Evolutionary conservation across 768 basidiomycete species (phyloP).

Genomic region (Leccinum fibrillosum): DNA sequence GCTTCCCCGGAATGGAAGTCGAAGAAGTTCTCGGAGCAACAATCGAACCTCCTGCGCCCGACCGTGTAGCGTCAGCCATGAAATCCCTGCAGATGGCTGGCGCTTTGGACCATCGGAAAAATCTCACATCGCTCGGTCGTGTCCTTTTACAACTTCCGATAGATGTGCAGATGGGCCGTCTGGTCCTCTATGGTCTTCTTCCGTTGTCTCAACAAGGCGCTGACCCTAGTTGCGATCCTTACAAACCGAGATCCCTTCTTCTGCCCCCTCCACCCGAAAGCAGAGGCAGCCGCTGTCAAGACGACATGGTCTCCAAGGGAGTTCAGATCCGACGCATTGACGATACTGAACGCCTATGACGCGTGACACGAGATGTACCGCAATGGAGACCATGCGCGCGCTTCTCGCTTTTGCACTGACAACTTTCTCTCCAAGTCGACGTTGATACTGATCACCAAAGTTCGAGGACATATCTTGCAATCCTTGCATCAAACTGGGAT

Average conservation of each 20-base stretch:
- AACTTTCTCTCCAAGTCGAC: constrained; percentile 92
- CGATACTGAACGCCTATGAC: constrained; percentile 77
- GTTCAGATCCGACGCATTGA: constrained; percentile 84
- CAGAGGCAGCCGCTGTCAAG: constrained; percentile 68
- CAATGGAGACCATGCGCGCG: constrained; percentile 57
- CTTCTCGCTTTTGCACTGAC: constrained; percentile 74
- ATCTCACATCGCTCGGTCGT: constrained; percentile 82
- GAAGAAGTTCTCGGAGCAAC: constrained; percentile 82
- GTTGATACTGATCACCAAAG: constrained; percentile 73
- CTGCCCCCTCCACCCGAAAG: constrained; percentile 72
- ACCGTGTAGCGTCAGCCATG: constrained; percentile 78
- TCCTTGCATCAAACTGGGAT: constrained; percentile 78
- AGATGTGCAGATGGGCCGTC: constrained; percentile 84
- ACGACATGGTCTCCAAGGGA: constrained; percentile 72
- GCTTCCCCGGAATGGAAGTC: constrained; percentile 81
- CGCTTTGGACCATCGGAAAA: constrained; percentile 72
- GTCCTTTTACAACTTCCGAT: constrained; percentile 88
- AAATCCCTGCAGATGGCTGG: constrained; percentile 80
- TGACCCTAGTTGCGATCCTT: constrained; percentile 89
- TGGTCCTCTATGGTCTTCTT: constrained; percentile 93
- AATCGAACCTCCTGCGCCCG: constrained; percentile 84
- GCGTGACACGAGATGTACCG: constrained; percentile 75
- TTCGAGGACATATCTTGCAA: constrained; percentile 74
- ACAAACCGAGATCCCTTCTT: constrained; percentile 90
- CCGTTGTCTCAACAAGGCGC: constrained; percentile 82